These are phyloP conservation scores for Cordyceps tenuipes DNA, from an alignment of 2,329 filamentous ascomycete genomes.

Conservation along the genomic window DNA sequence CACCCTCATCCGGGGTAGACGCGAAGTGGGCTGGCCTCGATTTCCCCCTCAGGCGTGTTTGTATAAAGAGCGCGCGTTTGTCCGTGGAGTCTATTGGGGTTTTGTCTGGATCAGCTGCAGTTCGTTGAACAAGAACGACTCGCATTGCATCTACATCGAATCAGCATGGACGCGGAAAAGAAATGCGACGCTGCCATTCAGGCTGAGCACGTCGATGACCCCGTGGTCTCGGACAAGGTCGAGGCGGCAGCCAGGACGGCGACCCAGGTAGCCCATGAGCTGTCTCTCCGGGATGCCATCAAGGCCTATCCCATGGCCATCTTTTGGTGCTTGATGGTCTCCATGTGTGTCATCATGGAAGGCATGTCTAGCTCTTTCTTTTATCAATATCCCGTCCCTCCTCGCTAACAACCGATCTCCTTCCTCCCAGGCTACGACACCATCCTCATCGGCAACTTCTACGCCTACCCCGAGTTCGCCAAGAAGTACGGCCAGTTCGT, in stretches of 20 bases:
- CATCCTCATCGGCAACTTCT: conserved; percentile 18
- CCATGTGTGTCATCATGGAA: conserved; percentile 25
- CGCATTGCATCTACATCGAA: neutral
- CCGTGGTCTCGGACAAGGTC: neutral
- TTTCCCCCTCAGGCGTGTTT: too few relatives aligned
- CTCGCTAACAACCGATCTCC: neutral
- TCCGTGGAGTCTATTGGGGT: neutral
- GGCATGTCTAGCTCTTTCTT: conserved; percentile 2
- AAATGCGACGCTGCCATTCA: neutral
- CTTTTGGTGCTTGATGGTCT: conserved; percentile 19
- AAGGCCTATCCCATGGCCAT: conserved; percentile 18
- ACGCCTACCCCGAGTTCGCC: conserved; percentile 22
- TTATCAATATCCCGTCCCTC: neutral
- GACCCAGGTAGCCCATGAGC: conserved; percentile 11
- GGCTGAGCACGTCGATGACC: neutral
- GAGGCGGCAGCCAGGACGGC: conserved; percentile 9
- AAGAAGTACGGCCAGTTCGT: conserved; percentile 22
- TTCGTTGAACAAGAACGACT: neutral
- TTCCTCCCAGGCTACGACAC: conserved; percentile 12
- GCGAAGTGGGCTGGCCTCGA: too few relatives aligned
- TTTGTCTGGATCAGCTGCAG: neutral
- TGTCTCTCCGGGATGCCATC: conserved; percentile 13
- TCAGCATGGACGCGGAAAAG: neutral
- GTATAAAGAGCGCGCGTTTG: neutral
- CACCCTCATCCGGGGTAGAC: too few relatives aligned